Evolutionary conservation across 2,329 filamentous ascomycete species (phyloP).

Genomic region (Cadophora sp.): DNA sequence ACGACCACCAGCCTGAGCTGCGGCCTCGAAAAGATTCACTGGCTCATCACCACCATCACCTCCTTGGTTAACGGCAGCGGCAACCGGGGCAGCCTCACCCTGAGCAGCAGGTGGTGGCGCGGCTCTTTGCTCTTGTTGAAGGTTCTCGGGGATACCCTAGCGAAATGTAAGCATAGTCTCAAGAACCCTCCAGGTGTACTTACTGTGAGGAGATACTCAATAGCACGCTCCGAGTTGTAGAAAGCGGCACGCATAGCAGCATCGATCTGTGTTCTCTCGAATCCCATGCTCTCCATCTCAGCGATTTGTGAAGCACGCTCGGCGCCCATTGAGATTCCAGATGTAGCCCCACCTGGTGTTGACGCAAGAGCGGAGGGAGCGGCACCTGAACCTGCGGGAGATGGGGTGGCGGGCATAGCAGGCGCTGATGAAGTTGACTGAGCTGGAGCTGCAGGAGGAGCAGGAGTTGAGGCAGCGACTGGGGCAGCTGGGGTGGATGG

Average conservation of each 20-base stretch:
- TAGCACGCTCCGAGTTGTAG: constrained; percentile 95
- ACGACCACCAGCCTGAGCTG: constrained; percentile 65
- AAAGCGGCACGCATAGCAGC: constrained; percentile 95
- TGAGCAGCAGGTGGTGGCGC: constrained; percentile 54
- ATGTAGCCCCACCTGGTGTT: constrained; percentile 69
- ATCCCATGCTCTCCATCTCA: constrained; percentile 98
- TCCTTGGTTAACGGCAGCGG: constrained; percentile 45
- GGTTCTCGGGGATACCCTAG: constrained; percentile 88
- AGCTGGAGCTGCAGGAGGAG: constrained; percentile 67
- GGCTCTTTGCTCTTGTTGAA: constrained; percentile 72
- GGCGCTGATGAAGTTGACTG: constrained; percentile 58
- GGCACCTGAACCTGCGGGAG: constrained; percentile 53
- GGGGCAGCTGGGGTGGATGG: constrained; percentile 68
- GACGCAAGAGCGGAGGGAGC: constrained; percentile 56
- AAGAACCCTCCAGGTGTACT: constrained; percentile 46
- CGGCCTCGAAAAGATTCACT: constrained; percentile 92
- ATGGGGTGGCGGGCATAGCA: constrained; percentile 56
- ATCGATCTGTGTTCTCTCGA: constrained; percentile 86
- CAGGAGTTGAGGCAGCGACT: constrained; percentile 61
- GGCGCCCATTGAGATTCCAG: constrained; percentile 83
- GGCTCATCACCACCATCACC: constrained; percentile 68
- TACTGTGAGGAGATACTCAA: constrained; percentile 92
- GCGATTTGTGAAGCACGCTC: constrained; percentile 83
- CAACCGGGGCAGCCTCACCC: constrained; percentile 48
- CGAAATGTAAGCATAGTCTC: constrained; percentile 27